These are phyloP conservation scores for Bimuria novae-zelandiae DNA, from an alignment of 2,329 filamentous ascomycete species.

Conservation along the genomic window DNA sequence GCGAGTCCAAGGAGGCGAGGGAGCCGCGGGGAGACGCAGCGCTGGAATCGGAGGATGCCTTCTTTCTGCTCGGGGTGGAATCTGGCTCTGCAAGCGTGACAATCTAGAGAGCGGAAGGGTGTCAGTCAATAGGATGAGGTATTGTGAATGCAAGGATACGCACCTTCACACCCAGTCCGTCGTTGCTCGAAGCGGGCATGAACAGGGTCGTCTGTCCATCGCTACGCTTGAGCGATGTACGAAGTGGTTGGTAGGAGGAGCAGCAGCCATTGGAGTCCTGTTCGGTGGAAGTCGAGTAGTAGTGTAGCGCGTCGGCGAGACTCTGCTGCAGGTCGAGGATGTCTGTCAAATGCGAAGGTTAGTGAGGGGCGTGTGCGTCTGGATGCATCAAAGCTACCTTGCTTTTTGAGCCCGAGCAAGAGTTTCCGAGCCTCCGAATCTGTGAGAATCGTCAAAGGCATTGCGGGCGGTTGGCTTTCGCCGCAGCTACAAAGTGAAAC, in stretches of 20 bases:
- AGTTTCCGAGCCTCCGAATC: slow-evolving; percentile 60
- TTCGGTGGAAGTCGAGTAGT: slow-evolving; percentile 67
- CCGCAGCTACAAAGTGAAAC: no score
- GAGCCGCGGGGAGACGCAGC: slow-evolving; percentile 33
- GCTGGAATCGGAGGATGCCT: slow-evolving; percentile 11
- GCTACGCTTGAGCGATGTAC: slow-evolving; percentile 63
- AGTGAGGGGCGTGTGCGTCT: no score
- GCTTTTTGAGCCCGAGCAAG: slow-evolving; percentile 59
- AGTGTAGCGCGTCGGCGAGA: slow-evolving; percentile 64
- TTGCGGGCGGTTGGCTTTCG: slow-evolving; percentile 34
- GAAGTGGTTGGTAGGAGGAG: slow-evolving; percentile 64
- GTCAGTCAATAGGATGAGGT: background rate
- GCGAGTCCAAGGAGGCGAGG: slow-evolving; percentile 40
- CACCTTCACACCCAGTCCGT: slow-evolving; percentile 63
- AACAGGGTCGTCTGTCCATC: slow-evolving; percentile 68
- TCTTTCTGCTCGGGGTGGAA: slow-evolving; percentile 24
- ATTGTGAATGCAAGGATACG: background rate
- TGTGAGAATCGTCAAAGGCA: slow-evolving; percentile 65
- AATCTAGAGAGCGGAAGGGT: slow-evolving; percentile 41
- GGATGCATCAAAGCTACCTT: slow-evolving; percentile 29
- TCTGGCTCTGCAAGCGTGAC: slow-evolving; percentile 57
- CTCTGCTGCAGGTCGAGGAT: slow-evolving; percentile 61
- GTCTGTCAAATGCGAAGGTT: slow-evolving; percentile 50
- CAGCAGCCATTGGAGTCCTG: slow-evolving; percentile 60
- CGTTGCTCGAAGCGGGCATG: slow-evolving; percentile 67